phyloP scores from a whole-genome alignment of 2,329 filamentous ascomycete genomes.

The Tolypocladium album region DNA sequence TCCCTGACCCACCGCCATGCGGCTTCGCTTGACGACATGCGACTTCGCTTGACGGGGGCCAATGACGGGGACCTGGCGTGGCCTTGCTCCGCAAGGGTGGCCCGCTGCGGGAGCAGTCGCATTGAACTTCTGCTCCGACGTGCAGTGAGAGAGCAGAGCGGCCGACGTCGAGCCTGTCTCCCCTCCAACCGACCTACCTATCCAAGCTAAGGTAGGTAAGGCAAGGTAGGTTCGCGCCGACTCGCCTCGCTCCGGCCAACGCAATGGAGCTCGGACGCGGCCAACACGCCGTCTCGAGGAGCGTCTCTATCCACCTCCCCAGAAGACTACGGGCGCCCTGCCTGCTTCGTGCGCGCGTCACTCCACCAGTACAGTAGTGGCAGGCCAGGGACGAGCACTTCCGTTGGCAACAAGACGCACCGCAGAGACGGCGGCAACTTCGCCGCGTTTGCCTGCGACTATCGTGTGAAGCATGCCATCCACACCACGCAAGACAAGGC shows the following conservation, averaged over 20 bases:
- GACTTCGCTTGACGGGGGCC: constrained; percentile 2
- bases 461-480: no score
- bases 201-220: no score
- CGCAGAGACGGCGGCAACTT: not conserved
- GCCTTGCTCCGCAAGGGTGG: not conserved
- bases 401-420: no score
- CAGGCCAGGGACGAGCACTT: no score
- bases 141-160: not conserved
- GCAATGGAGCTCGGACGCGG: not conserved
- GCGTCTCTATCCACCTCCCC: not conserved
- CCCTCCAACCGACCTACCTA: no score
- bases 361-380: no score
- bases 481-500: not conserved
- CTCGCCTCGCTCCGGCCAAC: not conserved
- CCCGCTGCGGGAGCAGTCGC: not conserved
- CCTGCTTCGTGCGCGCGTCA: not conserved
- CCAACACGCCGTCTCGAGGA: not conserved
- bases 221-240: not conserved
- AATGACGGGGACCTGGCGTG: constrained; percentile 1
- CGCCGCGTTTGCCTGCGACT: no score
- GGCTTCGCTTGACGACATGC: constrained; percentile 4
- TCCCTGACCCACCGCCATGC: not conserved
- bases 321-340: not conserved
- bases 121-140: no score
- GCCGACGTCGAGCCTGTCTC: not conserved